Base-by-base conservation (phyloP, 2,329 filamentous ascomycete genomes). In the Colletotrichum sp. region DNA sequence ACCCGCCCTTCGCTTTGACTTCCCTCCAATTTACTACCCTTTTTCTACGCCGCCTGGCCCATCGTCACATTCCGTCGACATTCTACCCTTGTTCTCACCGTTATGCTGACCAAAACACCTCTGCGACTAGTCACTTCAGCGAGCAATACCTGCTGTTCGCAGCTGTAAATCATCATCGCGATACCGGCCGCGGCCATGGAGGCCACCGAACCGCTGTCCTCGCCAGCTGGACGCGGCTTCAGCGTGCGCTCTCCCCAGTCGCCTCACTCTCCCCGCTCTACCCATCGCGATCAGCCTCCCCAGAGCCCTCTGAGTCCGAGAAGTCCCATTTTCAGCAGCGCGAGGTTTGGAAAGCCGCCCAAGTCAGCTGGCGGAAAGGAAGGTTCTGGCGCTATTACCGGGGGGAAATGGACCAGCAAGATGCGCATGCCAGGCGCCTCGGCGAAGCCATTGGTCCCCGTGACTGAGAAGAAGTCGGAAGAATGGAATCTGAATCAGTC, bases 401-500 rank as follows among this genome's bases (percentile, higher is more conserved):
- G 78, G 7, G 78, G 76, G 18, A 67, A 77, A 28, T 77, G 78
- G 26, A 81, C 80, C 52, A 77, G 80, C 44, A 84, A 81, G 77
- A 79, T 76, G 59, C 82, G 82, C 68, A 76, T 78, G 18, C 76
- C 80, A 18, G 78, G 64, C 39, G 69, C 81, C 30, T 78, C 79
- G n/a, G 71, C 80, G 12, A 87, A 84, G 73, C 84, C 88, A 16
- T 80, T 90, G 77, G 78, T 89, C 28, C 88, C 88, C 9, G 82
- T 85, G n/a, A 84, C 87, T 9, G 88, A 90, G 80, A 86, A 88
- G 65, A 86, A 82, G 77, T 85, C 85, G 12, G 85, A 87, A 76
- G 85, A 87, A 59, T 86, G 85, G 26, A 76, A 62, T 21, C 86
- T 85, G 26, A 76, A 62, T 18, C 86, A 82, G 72, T 77, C 82